Base-by-base conservation (phyloP, 208 protist species). In the Leishmania arabica region DNA sequence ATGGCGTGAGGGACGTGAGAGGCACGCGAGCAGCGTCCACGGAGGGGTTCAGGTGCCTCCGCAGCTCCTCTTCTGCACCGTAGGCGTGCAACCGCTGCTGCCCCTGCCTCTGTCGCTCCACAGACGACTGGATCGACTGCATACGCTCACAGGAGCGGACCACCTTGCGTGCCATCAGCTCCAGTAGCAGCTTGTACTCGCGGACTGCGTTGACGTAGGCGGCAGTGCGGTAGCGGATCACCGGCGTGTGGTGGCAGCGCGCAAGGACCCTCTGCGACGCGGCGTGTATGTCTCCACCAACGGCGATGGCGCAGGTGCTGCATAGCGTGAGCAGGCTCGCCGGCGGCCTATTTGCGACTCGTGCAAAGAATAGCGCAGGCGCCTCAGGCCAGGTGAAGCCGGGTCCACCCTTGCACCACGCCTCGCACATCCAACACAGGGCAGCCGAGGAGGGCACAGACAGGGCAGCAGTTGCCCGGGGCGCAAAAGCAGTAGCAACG, bases 371-470 rank as follows among this genome's bases (percentile, higher is more conserved):
- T 19, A 88, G 84, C n/a, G 66, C 68, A 11, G 75, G 81, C 13
- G 81, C 80, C 11, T 31, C 31, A 19, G 62, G 15, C 84, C 87
- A 90, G 65, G 82, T 82, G n/a, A 76, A 80, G 53, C 86, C 88
- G 2, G 79, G 83, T 1, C 75, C 85, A 9, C 62, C 64, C 8
- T 47, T 40, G 60, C 86, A 92, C 21, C 81, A 58, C 0, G 73
- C 75, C 64, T 86, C 89, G 70, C 91, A 94, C 15, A 94, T 58
- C 91, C 91, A 94, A 73, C 91, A 94, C 7, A n/a, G n/a, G 65
- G 69, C 11, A 37, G 49, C 71, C 7, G n/a, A 42, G 27, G 51
- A 60, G 34, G 71, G 21, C 6, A 60, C 27, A 56, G 71, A 60
- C 9, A 51, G 47, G 54, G 37, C 3, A 37, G 27, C 31, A 72